Evolutionary conservation across 2,329 filamentous ascomycete genomes (phyloP), one percentile per base, ranked within the genome.

Genomic region (Simplicillium sp.): DNA sequence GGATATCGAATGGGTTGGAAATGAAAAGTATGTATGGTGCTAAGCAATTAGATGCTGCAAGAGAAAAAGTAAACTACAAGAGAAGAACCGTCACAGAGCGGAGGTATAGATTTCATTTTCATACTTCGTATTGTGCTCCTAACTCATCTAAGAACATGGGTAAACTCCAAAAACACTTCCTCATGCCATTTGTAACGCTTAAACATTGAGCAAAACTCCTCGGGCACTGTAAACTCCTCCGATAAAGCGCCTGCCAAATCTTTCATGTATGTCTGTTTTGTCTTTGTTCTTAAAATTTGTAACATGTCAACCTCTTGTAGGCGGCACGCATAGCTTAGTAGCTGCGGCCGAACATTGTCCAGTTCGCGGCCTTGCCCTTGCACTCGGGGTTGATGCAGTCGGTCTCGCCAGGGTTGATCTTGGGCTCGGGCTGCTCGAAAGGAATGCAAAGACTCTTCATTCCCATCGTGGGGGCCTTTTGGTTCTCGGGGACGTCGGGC

Each of bases 361-460:
- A 97, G 55, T 82, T 77, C 71, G 90, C 79, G 14, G 90, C 90
- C 38, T 79, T 66, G 48, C 70, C 71, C 46, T 71, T 70, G 66
- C 90, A 97, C 56, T 90, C 83, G 34, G 90, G 90, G 72, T 86
- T 96, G 53, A 90, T 72, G 60, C 92, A 98, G 66, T 92, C 89
- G 44, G 87, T 95, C 67, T 86, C 82, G 38, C 86, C 89, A 49
- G 78, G 70, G 48, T 84, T 75, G 48, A 94, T 69, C 20, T 25
- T 25, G 17, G 83, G 85, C 54, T 83, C 78, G 32, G 89, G 89
- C 77, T 95, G 87, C 47, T 92, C 84, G 51, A 89, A 90, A 37
- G 67, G 67, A 49, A 75, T 94, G 79, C 71, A 90, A 62, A 65
- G 77, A 62, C 61, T 81, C 80, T 70, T 85, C 84, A 69, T 80